Evolutionary conservation across 371 early-diverging fungal species (phyloP).

Genomic region (Lichtheimia ramosa): DNA sequence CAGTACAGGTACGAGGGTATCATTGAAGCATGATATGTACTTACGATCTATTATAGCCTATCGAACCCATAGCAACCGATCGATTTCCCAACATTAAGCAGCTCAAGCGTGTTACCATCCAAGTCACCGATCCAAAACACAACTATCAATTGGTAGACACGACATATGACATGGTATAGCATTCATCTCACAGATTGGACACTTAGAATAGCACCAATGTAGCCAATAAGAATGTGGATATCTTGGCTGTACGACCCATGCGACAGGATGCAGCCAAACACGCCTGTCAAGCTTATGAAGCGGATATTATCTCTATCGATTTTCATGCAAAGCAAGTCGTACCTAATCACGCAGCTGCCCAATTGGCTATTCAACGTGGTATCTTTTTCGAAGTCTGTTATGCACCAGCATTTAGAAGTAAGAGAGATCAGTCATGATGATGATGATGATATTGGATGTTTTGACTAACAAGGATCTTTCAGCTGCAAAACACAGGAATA

Average conservation of each 20-base stretch:
- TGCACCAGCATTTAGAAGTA: slow-evolving; percentile 70
- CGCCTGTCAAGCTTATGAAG: slow-evolving; percentile 76
- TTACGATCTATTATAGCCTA: slow-evolving; percentile 23
- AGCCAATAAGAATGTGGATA: slow-evolving; percentile 63
- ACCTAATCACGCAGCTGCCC: slow-evolving; percentile 73
- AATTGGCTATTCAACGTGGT: slow-evolving; percentile 75
- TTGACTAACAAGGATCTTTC: too few relatives aligned
- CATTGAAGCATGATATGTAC: background rate
- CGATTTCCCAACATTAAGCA: slow-evolving; percentile 44
- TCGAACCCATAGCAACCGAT: slow-evolving; percentile 42
- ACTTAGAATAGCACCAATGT: slow-evolving; percentile 51
- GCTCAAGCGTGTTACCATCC: slow-evolving; percentile 62
- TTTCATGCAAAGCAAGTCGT: slow-evolving; percentile 41
- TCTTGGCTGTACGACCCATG: slow-evolving; percentile 83
- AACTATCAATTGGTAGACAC: slow-evolving; percentile 63
- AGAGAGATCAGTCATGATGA: background rate
- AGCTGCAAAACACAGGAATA: too few relatives aligned
- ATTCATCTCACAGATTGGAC: background rate
- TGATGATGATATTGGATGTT: background rate
- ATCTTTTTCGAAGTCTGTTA: slow-evolving; percentile 89
- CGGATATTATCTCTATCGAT: slow-evolving; percentile 91
- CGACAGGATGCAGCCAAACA: slow-evolving; percentile 76
- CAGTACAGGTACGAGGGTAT: slow-evolving; percentile 50
- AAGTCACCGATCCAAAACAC: slow-evolving; percentile 58
- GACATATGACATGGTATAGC: background rate